Evolutionary conservation across 805 yeast genomes (phyloP), one percentile per base, ranked within the genome.

Genomic region (Tetrapisispora nanseiensis): DNA sequence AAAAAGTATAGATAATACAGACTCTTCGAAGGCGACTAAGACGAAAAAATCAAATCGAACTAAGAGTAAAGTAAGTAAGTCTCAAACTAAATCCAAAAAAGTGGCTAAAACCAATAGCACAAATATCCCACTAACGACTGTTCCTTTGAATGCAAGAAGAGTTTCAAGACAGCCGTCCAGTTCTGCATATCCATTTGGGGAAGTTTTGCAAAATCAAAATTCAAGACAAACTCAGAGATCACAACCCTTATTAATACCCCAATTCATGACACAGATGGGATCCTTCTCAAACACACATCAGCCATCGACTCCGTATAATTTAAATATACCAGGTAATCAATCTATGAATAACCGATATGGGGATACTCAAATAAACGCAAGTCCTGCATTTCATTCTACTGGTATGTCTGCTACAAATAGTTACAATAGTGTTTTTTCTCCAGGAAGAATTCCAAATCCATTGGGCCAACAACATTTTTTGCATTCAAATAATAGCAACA

Each of bases 401-500:
- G 49, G 45, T 0, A 50, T 50, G 53, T 19, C 39, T 12, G 33
- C 42, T 2, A 37, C 48, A 1, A 47, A 39, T 16, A 45, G 47
- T 38, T 32, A 43, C 16, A 44, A 33, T 22, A 43, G 44, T 21
- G 26, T 44, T 11, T 31, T 49, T 8, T 49, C 52, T 1, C 54
- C 54, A 13, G 40, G 39, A 4, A 49, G 44, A 33, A 34, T 30
- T 33, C 21, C 26, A 32, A 32, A 39, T 29, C 29, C 29, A 27
- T 23, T 40, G 23, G 33, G 32, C 19, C 37, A 32, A 26, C 42
- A 33, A 15, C 41, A 38, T 4, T 20, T 16, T 35, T 26, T 29
- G 22, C 29, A 41, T 33, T 20, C 39, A 33, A 24, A 22, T 39
- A 33, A 39, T 8, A 5, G 22, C 31, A 39, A 30, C 15, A 18